Base-by-base conservation (phyloP, 2,329 filamentous ascomycete species). In the Orbilia oligospora region DNA sequence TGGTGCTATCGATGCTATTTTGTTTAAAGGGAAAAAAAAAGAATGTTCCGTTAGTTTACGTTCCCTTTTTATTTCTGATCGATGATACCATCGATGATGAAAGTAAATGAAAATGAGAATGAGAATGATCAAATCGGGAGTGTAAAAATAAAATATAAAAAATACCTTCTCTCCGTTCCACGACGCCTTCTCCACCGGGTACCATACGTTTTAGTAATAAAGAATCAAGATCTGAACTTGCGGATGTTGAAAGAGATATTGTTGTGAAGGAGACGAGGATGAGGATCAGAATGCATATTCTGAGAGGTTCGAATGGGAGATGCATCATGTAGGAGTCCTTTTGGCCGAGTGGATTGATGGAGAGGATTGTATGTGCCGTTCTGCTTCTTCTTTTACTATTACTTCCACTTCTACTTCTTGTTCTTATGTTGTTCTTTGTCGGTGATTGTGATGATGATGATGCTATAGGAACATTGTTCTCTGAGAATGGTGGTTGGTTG, bases 271-370 rank as follows among this genome's bases (percentile, higher is more conserved):
- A 48, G 30, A 78, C 75, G n/a, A 78, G 68, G 38, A 72, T n/a
- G 10, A 78, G 53, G 20, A 78, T 24, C 0, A 78, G 22, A 3
- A 78, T 10, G 44, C 68, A 72, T 20, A 78, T 56, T 6, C 75
- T 44, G 36, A 68, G 53, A 2, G 75, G 75, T 38, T 72, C 68
- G 12, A 78, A 5, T 0, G 75, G 75, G 18, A 78, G 49, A 10
- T 78, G 68, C 75, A 78, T 78, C 14, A 78, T 65, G 68, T 78
- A 78, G 9, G 75, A 69, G 38, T 78, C 75, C 46, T 78, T 78
- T 69, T 65, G 75, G 71, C 63, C 14, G 61, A 49, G 22, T 56
- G 69, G 16, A 58, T 46, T 38, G 33, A 58, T 41, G 12, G 48
- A 24, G 12, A 44, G n/a, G 71, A 53, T 20, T 18, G 44, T 18